Base-by-base conservation (phyloP, 768 basidiomycete genomes). In the Collybia sp. region DNA sequence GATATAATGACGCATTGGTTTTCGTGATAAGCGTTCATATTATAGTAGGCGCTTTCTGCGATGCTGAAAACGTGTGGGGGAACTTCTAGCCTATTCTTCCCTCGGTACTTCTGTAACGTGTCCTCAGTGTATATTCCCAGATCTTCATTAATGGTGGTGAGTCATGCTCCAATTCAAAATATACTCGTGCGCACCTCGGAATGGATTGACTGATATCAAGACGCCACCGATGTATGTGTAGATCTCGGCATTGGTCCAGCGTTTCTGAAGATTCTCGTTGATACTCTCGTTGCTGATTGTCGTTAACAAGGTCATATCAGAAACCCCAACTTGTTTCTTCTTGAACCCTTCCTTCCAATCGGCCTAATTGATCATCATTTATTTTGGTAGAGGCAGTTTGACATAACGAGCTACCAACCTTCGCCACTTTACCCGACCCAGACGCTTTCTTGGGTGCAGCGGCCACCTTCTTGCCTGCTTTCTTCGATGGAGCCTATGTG, bases 261-360 rank as follows among this genome's bases (percentile, higher is more conserved):
- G 82, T 68, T 95, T 93, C 77, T 96, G 85, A 51, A 99, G 76
- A 64, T 99, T 99, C 43, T 96, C 93, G 64, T 99, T 98, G 79
- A 99, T 83, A 54, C 83, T 85, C 58, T 98, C 95, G 65, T 99
- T 96, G 64, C 89, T 93, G 74, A 98, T 97, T 42, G 91, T 95
- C 17, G 90, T 88, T 47, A 99, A 72, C 50, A 99, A 72, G 8
- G 96, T 99, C 96, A 99, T 99, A 75, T 99, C 96, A 36, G 91
- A 84, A 47, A 99, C 95, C 45, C 96, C 96, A 51, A 94, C 86
- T 67, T 91, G 87, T 71, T 97, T 97, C 84, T 97, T 99, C 85
- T 96, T 96, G 78, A 99, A 99, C 4, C 94, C 93, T 60, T 98
- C 95, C 68, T 95, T 95, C 95, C 95, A 99, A 64, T 98, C 95